These are phyloP conservation scores for Talaromyces sp. DNA, from an alignment of 2,329 filamentous ascomycete genomes.

Conservation along the genomic window DNA sequence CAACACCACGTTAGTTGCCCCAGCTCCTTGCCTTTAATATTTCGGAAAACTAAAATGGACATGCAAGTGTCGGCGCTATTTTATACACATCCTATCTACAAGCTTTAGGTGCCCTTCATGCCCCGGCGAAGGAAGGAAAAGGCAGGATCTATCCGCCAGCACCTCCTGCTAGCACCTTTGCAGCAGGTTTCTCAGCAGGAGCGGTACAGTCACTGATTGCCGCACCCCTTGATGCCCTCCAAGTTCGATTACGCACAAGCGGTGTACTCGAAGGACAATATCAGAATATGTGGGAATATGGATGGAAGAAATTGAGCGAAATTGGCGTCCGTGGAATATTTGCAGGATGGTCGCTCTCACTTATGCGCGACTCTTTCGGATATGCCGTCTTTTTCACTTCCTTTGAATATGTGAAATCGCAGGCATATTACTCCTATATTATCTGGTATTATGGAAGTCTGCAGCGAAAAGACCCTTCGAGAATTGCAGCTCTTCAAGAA, in stretches of 20 bases:
- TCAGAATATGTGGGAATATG: slow-evolving; percentile 64
- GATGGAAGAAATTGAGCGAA: slow-evolving; percentile 55
- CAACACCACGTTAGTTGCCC: slow-evolving; percentile 54
- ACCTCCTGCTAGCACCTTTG: slow-evolving; percentile 53
- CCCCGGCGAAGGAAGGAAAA: slow-evolving; percentile 55
- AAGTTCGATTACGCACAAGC: slow-evolving; percentile 59
- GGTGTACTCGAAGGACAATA: slow-evolving; percentile 61
- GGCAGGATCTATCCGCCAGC: slow-evolving; percentile 63
- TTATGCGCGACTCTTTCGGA: slow-evolving; percentile 61
- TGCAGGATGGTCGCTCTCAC: slow-evolving; percentile 60
- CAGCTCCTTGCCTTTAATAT: neutral
- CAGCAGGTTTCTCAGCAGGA: slow-evolving; percentile 60
- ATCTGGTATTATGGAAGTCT: slow-evolving; percentile 57
- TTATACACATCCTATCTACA: slow-evolving; percentile 65
- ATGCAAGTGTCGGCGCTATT: slow-evolving; percentile 56
- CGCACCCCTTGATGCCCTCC: slow-evolving; percentile 63
- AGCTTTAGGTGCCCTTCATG: slow-evolving; percentile 57
- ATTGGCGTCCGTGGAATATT: slow-evolving; percentile 63
- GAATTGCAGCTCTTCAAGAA: slow-evolving; percentile 7
- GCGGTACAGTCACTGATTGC: slow-evolving; percentile 61
- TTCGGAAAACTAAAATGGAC: neutral
- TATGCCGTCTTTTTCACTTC: slow-evolving; percentile 62
- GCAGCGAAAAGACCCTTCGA: slow-evolving; percentile 24
- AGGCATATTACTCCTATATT: slow-evolving; percentile 62
- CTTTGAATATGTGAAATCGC: slow-evolving; percentile 64